Conservation (phyloP, 495 filamentous ascomycete genomes). For the Penicillium samsonianum region DNA sequence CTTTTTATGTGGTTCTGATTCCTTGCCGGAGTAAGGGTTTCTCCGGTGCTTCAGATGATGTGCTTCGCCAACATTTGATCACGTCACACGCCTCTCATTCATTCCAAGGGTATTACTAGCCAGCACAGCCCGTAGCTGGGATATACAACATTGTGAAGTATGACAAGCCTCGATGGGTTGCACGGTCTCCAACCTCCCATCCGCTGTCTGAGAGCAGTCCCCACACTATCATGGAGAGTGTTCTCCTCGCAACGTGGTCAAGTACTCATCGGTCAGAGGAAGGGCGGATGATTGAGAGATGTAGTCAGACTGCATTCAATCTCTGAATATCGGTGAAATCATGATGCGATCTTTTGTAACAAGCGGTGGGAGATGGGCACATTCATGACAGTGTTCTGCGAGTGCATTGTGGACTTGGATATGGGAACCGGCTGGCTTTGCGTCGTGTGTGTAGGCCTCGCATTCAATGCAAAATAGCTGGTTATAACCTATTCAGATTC, state of each 20-base stretch:
- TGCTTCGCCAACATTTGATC: slow-evolving; percentile 1
- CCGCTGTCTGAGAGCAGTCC: too few species aligned
- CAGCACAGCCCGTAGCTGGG: background rate
- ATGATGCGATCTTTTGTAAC: background rate
- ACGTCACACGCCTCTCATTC: background rate
- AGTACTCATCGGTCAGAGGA: background rate
- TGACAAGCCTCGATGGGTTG: background rate
- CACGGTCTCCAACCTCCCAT: background rate
- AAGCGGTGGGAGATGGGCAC: background rate
- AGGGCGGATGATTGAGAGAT: background rate
- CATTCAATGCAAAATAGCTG: background rate
- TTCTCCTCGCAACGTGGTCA: background rate
- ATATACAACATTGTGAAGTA: background rate
- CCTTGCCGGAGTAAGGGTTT: background rate
- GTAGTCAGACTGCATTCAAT: background rate
- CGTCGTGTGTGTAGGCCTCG: background rate
- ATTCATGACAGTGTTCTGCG: background rate
- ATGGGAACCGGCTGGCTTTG: background rate
- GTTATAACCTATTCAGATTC: slow-evolving; percentile 44
- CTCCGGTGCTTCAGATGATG: background rate
- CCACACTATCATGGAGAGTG: background rate
- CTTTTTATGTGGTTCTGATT: background rate
- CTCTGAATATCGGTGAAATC: background rate
- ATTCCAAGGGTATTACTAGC: background rate
- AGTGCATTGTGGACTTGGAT: background rate